Percentiles rank a stretch among this genome's conserved stretches.
Conservation (phyloP, 192 early-diverging fungal genomes). For the Coemansia sp. region DNA sequence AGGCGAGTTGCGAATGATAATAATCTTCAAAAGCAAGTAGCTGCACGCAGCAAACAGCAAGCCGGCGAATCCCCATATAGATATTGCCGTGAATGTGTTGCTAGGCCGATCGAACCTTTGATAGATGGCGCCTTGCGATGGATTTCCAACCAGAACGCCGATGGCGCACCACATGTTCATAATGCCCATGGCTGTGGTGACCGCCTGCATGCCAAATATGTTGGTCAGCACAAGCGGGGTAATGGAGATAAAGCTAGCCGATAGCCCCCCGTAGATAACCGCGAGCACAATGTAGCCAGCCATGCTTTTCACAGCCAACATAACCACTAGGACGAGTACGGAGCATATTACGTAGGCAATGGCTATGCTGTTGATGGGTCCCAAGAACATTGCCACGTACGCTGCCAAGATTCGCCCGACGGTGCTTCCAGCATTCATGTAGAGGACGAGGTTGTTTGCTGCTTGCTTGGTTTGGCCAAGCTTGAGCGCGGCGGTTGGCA, state of each 20-base stretch:
- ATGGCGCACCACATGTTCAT: slow-evolving; percentile 44
- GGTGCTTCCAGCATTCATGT: slow-evolving; percentile 50
- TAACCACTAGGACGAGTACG: slow-evolving; percentile 26
- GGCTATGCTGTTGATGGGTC: slow-evolving; percentile 42
- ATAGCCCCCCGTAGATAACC: slow-evolving; percentile 32
- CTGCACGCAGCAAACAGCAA: slow-evolving; percentile 26
- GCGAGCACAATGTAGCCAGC: slow-evolving; percentile 30
- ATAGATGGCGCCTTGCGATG: slow-evolving; percentile 47
- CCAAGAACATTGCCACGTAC: slow-evolving; percentile 15
- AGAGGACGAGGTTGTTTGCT: slow-evolving; percentile 34
- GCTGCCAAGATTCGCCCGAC: slow-evolving; percentile 31
- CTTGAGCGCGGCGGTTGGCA: slow-evolving; percentile 45
- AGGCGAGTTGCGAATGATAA: slow-evolving; percentile 10
- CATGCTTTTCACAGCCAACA: slow-evolving; percentile 44
- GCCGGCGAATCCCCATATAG: slow-evolving; percentile 34
- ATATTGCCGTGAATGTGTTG: slow-evolving; percentile 26
- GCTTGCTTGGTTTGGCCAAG: slow-evolving; percentile 40
- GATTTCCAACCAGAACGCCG: slow-evolving; percentile 43
- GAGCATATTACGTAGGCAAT: slow-evolving; percentile 31
- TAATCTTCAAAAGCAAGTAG: slow-evolving; percentile 23
- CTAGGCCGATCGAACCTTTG: slow-evolving; percentile 37
- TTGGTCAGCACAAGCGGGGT: slow-evolving; percentile 31
- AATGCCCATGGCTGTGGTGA: slow-evolving; percentile 44
- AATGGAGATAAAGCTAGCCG: slow-evolving; percentile 40
- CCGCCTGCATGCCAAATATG: slow-evolving; percentile 33